Conservation (phyloP, 2,329 filamentous ascomycete species). For the Colletotrichum sp. region DNA sequence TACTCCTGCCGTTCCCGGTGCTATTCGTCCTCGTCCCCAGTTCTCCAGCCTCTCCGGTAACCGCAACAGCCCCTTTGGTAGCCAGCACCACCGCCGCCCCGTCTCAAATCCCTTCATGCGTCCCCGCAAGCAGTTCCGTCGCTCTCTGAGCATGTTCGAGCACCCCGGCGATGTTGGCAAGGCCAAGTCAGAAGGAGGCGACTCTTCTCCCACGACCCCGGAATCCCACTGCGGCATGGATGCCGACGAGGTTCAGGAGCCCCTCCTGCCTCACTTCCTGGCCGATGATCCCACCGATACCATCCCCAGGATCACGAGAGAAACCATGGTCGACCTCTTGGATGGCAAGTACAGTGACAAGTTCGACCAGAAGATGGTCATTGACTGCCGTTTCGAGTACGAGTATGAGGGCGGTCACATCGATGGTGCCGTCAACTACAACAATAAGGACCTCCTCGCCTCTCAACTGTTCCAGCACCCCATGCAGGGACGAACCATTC, state of each 20-base stretch:
- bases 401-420: conserved; percentile 98
- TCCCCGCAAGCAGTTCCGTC: conserved; percentile 86
- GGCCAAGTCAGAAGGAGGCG: conserved; percentile 65
- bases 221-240: conserved; percentile 79
- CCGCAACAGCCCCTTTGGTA: conserved; percentile 78
- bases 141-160: conserved; percentile 98
- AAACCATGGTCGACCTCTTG: conserved; percentile 84
- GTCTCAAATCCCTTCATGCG: conserved; percentile 72
- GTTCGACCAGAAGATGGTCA: conserved; percentile 83
- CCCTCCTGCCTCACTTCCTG: conserved; percentile 83
- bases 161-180: conserved; percentile 87
- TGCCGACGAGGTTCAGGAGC: conserved; percentile 76
- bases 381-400: conserved; percentile 98
- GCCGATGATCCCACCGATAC: conserved; percentile 82
- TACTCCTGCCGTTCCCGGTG: conserved; percentile 58
- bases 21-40: conserved; percentile 68
- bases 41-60: conserved; percentile 66
- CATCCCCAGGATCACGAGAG: conserved; percentile 84
- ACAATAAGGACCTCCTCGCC: conserved; percentile 90
- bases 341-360: conserved; percentile 80
- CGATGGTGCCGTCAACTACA: conserved; percentile 91
- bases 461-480: conserved; percentile 76
- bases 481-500: conserved; percentile 73
- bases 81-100: conserved; percentile 72
- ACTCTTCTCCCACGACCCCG: conserved; percentile 49